Percentiles rank a stretch among this genome's conserved stretches.
Conservation (phyloP, 2,329 filamentous ascomycete genomes). For the Chaetoscypha palmicola region DNA sequence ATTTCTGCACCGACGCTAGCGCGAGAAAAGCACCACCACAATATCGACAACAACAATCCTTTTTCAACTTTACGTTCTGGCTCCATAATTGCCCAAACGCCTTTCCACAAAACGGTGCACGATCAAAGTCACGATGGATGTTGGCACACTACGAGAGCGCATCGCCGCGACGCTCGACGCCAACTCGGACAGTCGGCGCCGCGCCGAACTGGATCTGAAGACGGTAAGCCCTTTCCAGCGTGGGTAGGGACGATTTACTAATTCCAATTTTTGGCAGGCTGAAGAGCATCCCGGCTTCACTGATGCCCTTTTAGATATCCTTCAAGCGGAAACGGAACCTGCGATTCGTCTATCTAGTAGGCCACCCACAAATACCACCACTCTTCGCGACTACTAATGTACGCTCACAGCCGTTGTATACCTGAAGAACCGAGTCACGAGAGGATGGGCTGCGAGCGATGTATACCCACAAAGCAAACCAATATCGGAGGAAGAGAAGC, state of each 20-base stretch:
- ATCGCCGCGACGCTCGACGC: slow-evolving; percentile 69
- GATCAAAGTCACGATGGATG: slow-evolving; percentile 52
- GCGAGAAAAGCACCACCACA: neutral
- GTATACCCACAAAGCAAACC: slow-evolving; percentile 60
- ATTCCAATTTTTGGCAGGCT: slow-evolving; percentile 51
- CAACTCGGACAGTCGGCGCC: slow-evolving; percentile 66
- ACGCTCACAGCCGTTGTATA: slow-evolving; percentile 74
- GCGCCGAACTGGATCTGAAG: slow-evolving; percentile 76
- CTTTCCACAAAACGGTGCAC: slow-evolving; percentile 8
- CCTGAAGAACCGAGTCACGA: slow-evolving; percentile 93
- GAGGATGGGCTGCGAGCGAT: slow-evolving; percentile 78
- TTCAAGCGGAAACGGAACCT: slow-evolving; percentile 80
- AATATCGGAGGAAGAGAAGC: slow-evolving; percentile 85
- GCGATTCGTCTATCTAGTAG: slow-evolving; percentile 83
- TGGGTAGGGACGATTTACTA: slow-evolving; percentile 14
- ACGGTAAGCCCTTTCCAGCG: slow-evolving; percentile 47
- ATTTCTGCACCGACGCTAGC: neutral
- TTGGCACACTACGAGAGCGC: slow-evolving; percentile 65
- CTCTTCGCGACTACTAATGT: slow-evolving; percentile 28
- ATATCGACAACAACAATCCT: slow-evolving; percentile 2
- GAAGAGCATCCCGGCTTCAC: slow-evolving; percentile 87
- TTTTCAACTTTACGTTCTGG: slow-evolving; percentile 10
- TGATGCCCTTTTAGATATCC: slow-evolving; percentile 81
- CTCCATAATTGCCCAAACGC: slow-evolving; percentile 9
- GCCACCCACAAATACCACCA: slow-evolving; percentile 32